Evolutionary conservation across 306 rosid genomes (phyloP), one percentile per base, ranked within the genome.

Genomic region (Comarum palustre): DNA sequence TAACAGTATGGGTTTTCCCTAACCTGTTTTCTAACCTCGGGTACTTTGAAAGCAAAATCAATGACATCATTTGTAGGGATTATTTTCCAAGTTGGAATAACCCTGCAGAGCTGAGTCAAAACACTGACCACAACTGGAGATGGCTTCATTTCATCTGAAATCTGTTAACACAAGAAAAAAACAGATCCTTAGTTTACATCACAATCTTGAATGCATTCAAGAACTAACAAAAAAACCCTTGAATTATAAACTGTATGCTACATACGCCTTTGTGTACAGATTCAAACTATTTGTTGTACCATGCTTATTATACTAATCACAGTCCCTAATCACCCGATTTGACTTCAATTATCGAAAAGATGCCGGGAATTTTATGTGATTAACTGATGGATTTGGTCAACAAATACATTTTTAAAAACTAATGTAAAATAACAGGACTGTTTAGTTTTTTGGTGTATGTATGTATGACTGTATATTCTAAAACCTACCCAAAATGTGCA

Each of bases 141-240:
- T 16, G 99, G 99, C 73, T 16, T 91, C 74, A 94, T 11, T 1
- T 94, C 93, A 22, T 91, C 90, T 65, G 90, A 92, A 22, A 94
- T 87, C 99, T 94, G 88, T 51, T 8, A 1, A 32, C 19, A 34
- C 25, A 34, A n/a, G n/a, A n/a, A 31, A 5, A 34, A 34, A 31
- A 7, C 6, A 15, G 17, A 52, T 14, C n/a, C n/a, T n/a, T n/a
- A 14, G 38, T 41, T 2, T 22, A 24, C 54, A 42, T 12, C 2
- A 14, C 31, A 14, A 41, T 9, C 27, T 66, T 3, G 51, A 5
- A 22, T 6, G 34, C 14, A 24, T 17, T 47, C 52, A 47, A 47
- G 20, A 48, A 48, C 54, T 5, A 50, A 52, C n/a, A 22, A 22
- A 55, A 38, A 31, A 24, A 24, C 10, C 16, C 14, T 22, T 24